Evolutionary conservation across 83 land plant species (phyloP), one percentile per base, ranked within the genome.

Genomic region (Thuja plicata): DNA sequence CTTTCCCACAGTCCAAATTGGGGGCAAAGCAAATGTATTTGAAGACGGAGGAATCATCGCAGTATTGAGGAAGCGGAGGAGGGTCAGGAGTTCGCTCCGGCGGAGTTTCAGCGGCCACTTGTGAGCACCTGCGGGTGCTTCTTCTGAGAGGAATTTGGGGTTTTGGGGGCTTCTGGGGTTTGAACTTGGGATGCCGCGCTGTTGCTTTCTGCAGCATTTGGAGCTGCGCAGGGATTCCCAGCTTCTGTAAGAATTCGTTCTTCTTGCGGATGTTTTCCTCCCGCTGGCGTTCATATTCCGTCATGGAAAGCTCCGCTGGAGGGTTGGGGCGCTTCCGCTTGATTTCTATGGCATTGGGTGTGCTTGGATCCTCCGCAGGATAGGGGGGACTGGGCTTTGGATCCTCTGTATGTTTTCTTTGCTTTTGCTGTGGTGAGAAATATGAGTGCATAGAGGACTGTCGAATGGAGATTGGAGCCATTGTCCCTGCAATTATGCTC

Each of bases 281-380:
- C 11, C 94, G 91, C 71, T 87, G 78, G 34, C 80, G 86, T 87
- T 93, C 94, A 66, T 93, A 93, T 3, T 90, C 92, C 16, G 94
- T 91, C 50, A 91, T 45, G 34, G 90, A 79, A 8, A 48, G 62
- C 57, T 27, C 37, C 0, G 41, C 3, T 1, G 24, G 78, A 16
- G 3, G 24, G 21, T 34, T 32, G 27, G 10, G 27, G 55, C 40
- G 41, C 35, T 43, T n/a, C 30, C 54, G 85, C 50, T 82, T 82
- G 34, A 19, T 17, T 80, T 80, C 83, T 80, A 11, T 48, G n/a
- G 19, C 27, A 43, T 7, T 19, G 83, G 21, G 11, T 40, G 46
- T 80, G 83, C 45, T 80, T 21, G 83, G 27, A 38, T 80, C 83
- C 10, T 60, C 27, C 3, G n/a, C n/a, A 21, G 70, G 70, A 60